These are phyloP conservation scores for Penicillium polonicum DNA, from an alignment of 2,329 filamentous ascomycete species.

Conservation along the genomic window DNA sequence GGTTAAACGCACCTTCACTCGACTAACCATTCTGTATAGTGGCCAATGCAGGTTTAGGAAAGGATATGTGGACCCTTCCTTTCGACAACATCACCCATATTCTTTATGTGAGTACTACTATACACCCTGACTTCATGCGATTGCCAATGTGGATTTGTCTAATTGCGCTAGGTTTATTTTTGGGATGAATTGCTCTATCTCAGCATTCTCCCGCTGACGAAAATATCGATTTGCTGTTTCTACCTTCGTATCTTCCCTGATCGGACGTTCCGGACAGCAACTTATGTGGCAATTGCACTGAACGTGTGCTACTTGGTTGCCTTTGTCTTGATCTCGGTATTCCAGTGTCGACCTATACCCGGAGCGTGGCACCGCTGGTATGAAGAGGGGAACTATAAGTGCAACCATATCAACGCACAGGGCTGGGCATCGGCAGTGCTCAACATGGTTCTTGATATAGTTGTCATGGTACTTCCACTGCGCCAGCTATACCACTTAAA, in stretches of 20 bases:
- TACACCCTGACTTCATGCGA: constrained; percentile 21
- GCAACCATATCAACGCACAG: constrained; percentile 40
- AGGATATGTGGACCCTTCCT: constrained; percentile 48
- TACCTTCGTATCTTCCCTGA: constrained; percentile 47
- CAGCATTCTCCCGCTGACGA: constrained; percentile 33
- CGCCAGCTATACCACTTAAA: constrained; percentile 28
- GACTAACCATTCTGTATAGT: constrained; percentile 31
- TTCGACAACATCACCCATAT: constrained; percentile 45
- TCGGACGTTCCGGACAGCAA: constrained; percentile 32
- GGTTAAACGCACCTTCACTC: neutral
- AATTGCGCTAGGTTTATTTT: constrained; percentile 32
- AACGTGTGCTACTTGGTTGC: constrained; percentile 30
- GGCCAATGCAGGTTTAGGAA: constrained; percentile 42
- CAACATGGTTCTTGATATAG: constrained; percentile 34
- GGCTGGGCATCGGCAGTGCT: constrained; percentile 37
- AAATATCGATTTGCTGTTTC: constrained; percentile 37
- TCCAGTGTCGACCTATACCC: constrained; percentile 39
- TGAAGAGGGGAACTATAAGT: constrained; percentile 33
- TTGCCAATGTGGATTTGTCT: constrained; percentile 3
- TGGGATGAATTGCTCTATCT: constrained; percentile 35
- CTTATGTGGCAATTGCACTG: constrained; percentile 34
- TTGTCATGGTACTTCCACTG: constrained; percentile 32
- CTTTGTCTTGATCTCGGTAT: constrained; percentile 38
- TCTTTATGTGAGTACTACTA: constrained; percentile 34
- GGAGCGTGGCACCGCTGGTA: constrained; percentile 46